Evolutionary conservation across 495 filamentous ascomycete genomes (phyloP).

Genomic region (Hypoxylon intermedium): DNA sequence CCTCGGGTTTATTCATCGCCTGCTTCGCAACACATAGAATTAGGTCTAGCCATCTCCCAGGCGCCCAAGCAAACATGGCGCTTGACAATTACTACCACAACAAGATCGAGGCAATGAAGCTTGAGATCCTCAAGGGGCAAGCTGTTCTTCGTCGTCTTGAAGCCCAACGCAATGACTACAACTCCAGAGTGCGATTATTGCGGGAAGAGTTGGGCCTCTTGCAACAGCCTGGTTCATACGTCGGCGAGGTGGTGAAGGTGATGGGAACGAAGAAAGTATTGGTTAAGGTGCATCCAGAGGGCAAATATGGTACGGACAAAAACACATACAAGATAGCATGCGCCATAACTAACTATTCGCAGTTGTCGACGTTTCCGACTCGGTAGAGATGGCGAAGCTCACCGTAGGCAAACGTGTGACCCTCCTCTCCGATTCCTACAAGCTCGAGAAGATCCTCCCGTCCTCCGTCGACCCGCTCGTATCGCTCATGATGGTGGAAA

Average conservation of each 20-base stretch:
- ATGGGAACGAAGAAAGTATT: constrained; percentile 99
- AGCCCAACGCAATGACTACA: constrained; percentile 99
- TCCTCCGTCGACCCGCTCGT: constrained; percentile 97
- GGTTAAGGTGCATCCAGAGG: constrained; percentile 98
- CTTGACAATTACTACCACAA: constrained; percentile 99
- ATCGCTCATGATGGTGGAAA: constrained; percentile 99
- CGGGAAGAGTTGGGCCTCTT: constrained; percentile 95
- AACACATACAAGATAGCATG: background rate
- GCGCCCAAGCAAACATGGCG: constrained; percentile 74
- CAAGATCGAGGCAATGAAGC: constrained; percentile 99
- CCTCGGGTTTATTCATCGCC: too few relatives aligned
- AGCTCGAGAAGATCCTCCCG: constrained; percentile 96
- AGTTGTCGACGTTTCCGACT: constrained; percentile 98
- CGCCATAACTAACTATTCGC: constrained; percentile 24
- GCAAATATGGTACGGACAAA: constrained; percentile 88
- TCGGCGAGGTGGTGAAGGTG: constrained; percentile 98
- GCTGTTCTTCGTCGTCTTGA: constrained; percentile 92
- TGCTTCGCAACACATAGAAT: constrained; percentile 1
- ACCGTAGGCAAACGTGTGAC: constrained; percentile 98
- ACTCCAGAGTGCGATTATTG: constrained; percentile 93
- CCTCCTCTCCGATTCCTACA: constrained; percentile 93
- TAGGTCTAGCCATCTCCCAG: constrained; percentile 15
- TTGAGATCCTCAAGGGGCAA: constrained; percentile 98
- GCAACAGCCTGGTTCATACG: constrained; percentile 97
- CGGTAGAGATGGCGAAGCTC: constrained; percentile 92